Evolutionary conservation across 192 early-diverging fungal species (phyloP), one percentile per base, ranked within the genome.

Genomic region (Backusella westeae): DNA sequence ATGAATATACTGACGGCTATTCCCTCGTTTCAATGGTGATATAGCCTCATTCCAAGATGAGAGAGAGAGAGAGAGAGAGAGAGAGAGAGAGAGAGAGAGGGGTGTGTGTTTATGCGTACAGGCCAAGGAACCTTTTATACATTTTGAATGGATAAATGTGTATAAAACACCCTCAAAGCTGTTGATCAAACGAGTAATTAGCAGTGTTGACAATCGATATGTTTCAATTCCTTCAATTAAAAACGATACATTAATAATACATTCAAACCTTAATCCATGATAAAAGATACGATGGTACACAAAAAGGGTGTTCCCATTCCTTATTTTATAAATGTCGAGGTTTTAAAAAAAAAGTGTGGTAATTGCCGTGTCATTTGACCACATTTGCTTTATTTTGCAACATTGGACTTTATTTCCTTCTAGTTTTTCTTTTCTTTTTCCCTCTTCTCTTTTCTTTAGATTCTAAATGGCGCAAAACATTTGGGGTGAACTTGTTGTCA

Each of bases 361-460:
- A 53, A 53, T 53, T 53, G n/a, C 52, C 52, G 52, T 59, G 53
- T 59, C 53, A 59, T 59, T 59, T 59, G 53, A 59, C 53, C 26
- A 8, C 8, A 59, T 59, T 59, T 59, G 53, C 53, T 59, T 59
- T 59, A 59, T 59, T 59, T 59, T 59, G 53, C 53, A 59, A 59
- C 53, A 59, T 59, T 59, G 23, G 17, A 59, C 21, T 26, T 52
- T 12, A 23, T 59, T 26, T 59, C 8, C 7, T 59, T 59, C 53
- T 23, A 23, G 17, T 23, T 23, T 59, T 26, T 59, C 17, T 12
- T 59, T 59, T 23, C 2, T 26, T 59, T 59, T 26, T 59, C 21
- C 21, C 53, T 59, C 19, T 59, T 12, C 21, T 19, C 21, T 59
- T 26, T 7, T 59, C 21, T 26, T 59, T 21, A 59, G n/a, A 59